Conservation (phyloP, 495 filamentous ascomycete species). For the Aspergillus asperescens region DNA sequence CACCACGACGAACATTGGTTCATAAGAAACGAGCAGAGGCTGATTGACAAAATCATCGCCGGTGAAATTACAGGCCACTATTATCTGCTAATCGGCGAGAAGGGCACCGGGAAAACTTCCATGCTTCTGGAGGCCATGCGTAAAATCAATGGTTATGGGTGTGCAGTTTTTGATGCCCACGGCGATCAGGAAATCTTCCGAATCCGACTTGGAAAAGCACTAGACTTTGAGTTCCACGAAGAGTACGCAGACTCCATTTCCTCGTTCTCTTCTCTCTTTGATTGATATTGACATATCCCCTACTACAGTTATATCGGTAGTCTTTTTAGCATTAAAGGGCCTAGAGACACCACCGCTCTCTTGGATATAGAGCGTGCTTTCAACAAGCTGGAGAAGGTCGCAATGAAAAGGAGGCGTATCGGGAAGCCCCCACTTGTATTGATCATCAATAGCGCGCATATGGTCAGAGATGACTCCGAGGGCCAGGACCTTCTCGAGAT, state of each 20-base stretch:
- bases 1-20: constrained; percentile 73
- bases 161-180: constrained; percentile 93
- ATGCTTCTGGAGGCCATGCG: constrained; percentile 95
- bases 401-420: constrained; percentile 56
- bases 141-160: constrained; percentile 77
- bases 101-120: constrained; percentile 91
- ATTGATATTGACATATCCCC: constrained; percentile 15
- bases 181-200: constrained; percentile 93
- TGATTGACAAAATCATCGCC: constrained; percentile 71
- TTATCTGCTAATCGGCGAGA: constrained; percentile 89
- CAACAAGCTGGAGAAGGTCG: constrained; percentile 97
- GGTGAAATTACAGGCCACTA: constrained; percentile 73
- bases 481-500: constrained; percentile 89
- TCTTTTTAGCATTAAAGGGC: constrained; percentile 89
- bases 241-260: constrained; percentile 31
- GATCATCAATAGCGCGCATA: constrained; percentile 86
- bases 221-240: constrained; percentile 88
- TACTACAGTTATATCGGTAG: constrained; percentile 88
- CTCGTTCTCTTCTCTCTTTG: not conserved
- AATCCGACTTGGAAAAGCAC: constrained; percentile 80
- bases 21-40: constrained; percentile 67
- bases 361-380: constrained; percentile 93
- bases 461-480: constrained; percentile 85
- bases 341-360: constrained; percentile 81
- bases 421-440: constrained; percentile 66